A percentile compares a stretch with the other conserved stretches of the same genome.
phyloP scores from a whole-genome alignment of 1,139 yeast genomes.

The Geotrichum candidum region DNA sequence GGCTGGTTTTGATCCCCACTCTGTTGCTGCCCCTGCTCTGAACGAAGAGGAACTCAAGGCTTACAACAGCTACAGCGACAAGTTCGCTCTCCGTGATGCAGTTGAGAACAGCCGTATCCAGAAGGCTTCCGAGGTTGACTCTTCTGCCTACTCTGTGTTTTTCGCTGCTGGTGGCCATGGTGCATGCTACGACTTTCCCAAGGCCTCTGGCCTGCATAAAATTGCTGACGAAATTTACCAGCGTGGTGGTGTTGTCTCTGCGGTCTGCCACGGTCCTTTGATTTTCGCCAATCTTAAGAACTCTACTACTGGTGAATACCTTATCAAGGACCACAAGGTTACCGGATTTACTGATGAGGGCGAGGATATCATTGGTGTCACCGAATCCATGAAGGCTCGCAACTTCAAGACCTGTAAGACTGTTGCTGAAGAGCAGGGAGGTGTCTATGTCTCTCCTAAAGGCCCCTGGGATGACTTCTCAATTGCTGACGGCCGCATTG shows the following conservation, averaged over 20 bases:
- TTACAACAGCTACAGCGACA: constrained; percentile 34
- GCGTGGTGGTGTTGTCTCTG: constrained; percentile 51
- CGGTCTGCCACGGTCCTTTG: constrained; percentile 65
- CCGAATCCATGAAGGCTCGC: constrained; percentile 34
- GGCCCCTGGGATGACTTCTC: constrained; percentile 51
- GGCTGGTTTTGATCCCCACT: constrained; percentile 51
- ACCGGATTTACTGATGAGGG: constrained; percentile 60
- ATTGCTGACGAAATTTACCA: constrained; percentile 45
- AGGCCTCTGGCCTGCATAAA: constrained; percentile 43
- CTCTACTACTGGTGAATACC: constrained; percentile 39
- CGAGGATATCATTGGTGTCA: constrained; percentile 35
- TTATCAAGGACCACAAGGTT: constrained; percentile 48
- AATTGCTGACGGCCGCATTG: constrained; percentile 49
- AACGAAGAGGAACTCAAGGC: constrained; percentile 41
- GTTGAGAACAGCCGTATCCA: constrained; percentile 31
- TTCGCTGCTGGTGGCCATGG: constrained; percentile 66
- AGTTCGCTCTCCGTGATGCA: constrained; percentile 39
- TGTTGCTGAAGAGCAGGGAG: constrained; percentile 40
- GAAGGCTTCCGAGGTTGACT: constrained; percentile 42
- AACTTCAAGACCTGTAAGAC: constrained; percentile 38
- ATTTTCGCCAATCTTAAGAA: constrained; percentile 46
- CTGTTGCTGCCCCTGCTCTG: constrained; percentile 40
- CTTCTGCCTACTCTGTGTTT: constrained; percentile 48
- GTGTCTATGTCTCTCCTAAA: constrained; percentile 36
- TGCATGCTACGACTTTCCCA: constrained; percentile 52